Conservation (phyloP, 805 yeast species). For the Candida coleopterorum region DNA sequence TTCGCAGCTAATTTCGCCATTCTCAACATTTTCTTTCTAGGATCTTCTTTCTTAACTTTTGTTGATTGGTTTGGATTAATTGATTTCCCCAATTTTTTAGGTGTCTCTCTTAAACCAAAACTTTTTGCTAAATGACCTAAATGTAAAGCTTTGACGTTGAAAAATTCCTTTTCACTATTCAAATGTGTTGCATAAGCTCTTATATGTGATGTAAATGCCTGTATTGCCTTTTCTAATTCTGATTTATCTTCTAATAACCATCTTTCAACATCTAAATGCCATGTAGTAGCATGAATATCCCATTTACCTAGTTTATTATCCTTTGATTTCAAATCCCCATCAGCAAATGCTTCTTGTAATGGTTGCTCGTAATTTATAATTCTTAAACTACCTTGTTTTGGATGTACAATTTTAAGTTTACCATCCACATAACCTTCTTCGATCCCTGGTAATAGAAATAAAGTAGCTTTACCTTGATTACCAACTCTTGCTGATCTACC, state of each 20-base stretch:
- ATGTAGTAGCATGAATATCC: constrained; percentile 94
- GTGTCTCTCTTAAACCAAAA: constrained; percentile 92
- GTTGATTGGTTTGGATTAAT: constrained; percentile 25
- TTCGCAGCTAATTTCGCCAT: constrained; percentile 67
- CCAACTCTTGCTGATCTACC: constrained; percentile 99
- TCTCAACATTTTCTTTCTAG: constrained; percentile 68
- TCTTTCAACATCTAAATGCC: constrained; percentile 89
- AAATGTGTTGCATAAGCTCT: constrained; percentile 96
- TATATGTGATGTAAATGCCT: constrained; percentile 83
- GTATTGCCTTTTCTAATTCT: constrained; percentile 62
- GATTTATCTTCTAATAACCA: constrained; percentile 69
- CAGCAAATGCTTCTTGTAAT: constrained; percentile 32
- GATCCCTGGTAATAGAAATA: constrained; percentile 81
- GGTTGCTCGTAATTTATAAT: constrained; percentile 30
- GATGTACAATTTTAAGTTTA: constrained; percentile 35
- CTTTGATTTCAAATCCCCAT: constrained; percentile 30
- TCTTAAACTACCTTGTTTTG: constrained; percentile 29
- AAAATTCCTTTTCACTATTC: constrained; percentile 68
- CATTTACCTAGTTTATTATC: constrained; percentile 49
- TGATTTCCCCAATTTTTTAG: constrained; percentile 64
- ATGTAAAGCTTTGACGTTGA: constrained; percentile 80
- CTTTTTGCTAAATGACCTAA: constrained; percentile 94
- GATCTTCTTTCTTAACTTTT: constrained; percentile 55
- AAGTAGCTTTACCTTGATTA: constrained; percentile 65
- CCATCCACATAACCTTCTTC: constrained; percentile 80